Base-by-base conservation (phyloP, 1,284 basidiomycete genomes). In the Bjerkandera adusta region DNA sequence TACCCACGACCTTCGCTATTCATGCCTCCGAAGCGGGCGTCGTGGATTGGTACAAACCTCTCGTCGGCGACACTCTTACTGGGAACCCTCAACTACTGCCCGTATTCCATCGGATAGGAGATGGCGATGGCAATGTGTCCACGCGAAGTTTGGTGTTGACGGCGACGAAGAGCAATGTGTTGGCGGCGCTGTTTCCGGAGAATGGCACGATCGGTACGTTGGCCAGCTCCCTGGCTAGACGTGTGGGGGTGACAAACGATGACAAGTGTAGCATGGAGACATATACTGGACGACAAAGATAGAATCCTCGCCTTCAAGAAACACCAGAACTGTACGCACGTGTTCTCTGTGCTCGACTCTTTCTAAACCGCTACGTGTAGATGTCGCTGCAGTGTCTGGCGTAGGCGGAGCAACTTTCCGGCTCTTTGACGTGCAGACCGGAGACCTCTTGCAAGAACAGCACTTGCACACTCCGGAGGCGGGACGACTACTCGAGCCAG, bases 21-120 rank as follows among this genome's bases (percentile, higher is more conserved):
- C 80, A 88, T 47, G 75, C 85, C 57, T 79, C 83, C 24, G 85
- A 89, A 50, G 90, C 83, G 27, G 92, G 92, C 41, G 72, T 91
- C 26, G 77, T 92, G 29, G 92, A 95, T 70, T 95, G 92, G 92
- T 79, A 95, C 68, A 85, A 81, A 54, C 66, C 75, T 16, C 74
- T 87, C 22, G 69, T 92, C 46, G 92, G 92, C 18, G 71, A 85
- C 6, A 88, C 90, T 1, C 64, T 83, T 8, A 59, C 69, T 25
- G 63, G 68, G n/a, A 70, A 75, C 5, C 60, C 56, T 0, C 60
- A 70, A 13, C 76, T 77, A 7, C 69, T 78, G 6, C 87, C 86
- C 1, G 59, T 67, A n/a, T 81, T 88, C 54, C 77, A 77, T 56
- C 62, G 68, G 40, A 65, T 72, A 25, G 57, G 55, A 37, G 51